Evolutionary conservation across 257 asterid genomes (phyloP).

Genomic region (Lantana camara): DNA sequence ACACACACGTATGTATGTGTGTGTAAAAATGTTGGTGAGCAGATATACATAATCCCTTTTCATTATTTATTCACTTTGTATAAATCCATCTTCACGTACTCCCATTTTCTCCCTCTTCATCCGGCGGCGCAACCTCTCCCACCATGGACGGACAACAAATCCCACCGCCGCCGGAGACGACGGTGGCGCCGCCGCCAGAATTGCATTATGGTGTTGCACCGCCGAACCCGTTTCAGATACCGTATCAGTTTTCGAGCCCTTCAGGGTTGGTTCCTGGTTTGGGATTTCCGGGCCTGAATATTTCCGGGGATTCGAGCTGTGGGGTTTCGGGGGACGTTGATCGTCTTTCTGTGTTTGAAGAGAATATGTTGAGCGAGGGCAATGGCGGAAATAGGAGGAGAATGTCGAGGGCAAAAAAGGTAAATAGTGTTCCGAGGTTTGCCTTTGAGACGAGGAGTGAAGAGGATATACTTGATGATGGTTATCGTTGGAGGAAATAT

Average conservation of each 20-base stretch:
- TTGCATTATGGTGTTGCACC: slow-evolving; percentile 4
- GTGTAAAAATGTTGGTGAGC: background rate
- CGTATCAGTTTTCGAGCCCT: slow-evolving; percentile 11
- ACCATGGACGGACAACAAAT: slow-evolving; percentile 33
- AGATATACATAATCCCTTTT: background rate
- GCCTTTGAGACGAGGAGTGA: slow-evolving; percentile 52
- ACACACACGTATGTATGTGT: background rate
- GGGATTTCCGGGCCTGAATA: slow-evolving; percentile 18
- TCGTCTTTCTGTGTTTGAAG: background rate
- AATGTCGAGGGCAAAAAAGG: slow-evolving; percentile 16
- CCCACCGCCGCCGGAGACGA: slow-evolving; percentile 13
- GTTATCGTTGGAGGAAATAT: slow-evolving; percentile 58
- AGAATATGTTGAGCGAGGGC: background rate
- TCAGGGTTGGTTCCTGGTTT: slow-evolving; percentile 16
- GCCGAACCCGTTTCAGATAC: background rate
- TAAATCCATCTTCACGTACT: background rate
- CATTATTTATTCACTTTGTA: background rate
- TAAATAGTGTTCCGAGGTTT: slow-evolving; percentile 30
- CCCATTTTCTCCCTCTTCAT: slow-evolving; percentile 23
- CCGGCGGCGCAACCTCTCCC: slow-evolving; percentile 12
- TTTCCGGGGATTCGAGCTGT: background rate
- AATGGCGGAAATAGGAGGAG: slow-evolving; percentile 15
- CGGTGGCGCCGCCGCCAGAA: background rate
- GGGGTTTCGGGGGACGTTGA: too few relatives aligned
- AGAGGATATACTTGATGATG: slow-evolving; percentile 61